Evolutionary conservation across 2,329 filamentous ascomycete species (phyloP).

Genomic region (Microsporum ferrugineum): DNA sequence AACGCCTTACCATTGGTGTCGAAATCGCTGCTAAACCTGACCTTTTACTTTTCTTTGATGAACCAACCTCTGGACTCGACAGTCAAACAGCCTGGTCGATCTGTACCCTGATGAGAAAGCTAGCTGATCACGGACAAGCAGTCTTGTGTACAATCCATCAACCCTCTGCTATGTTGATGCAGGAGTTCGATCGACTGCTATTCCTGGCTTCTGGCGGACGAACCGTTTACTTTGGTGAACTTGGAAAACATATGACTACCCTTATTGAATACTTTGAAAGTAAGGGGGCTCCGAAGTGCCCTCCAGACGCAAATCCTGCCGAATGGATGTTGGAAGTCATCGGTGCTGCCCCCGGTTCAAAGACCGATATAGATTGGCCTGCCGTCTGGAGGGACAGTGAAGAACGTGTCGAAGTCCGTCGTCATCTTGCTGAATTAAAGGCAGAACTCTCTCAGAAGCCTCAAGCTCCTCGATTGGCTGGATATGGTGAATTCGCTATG

Average conservation of each 20-base stretch:
- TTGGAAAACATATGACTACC: conserved; percentile 48
- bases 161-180: conserved; percentile 89
- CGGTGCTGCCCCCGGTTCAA: conserved; percentile 49
- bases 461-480: conserved; percentile 7
- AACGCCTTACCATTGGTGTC: conserved; percentile 83
- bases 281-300: conserved; percentile 54
- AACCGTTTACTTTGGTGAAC: conserved; percentile 59
- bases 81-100: conserved; percentile 92
- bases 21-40: conserved; percentile 87
- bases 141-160: conserved; percentile 95
- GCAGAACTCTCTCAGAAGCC: conserved; percentile 29
- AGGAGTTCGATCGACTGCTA: conserved; percentile 60
- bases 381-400: conserved; percentile 44
- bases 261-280: conserved; percentile 54
- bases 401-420: conserved; percentile 40
- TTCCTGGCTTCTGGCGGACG: conserved; percentile 55
- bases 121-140: conserved; percentile 79
- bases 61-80: conserved; percentile 89
- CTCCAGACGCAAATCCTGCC: conserved; percentile 56
- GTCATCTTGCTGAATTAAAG: conserved; percentile 41
- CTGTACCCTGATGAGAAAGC: conserved; percentile 72
- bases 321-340: conserved; percentile 59
- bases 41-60: conserved; percentile 81
- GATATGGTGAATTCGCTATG: conserved; percentile 61
- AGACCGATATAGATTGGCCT: conserved; percentile 44